Conservation (phyloP, 805 yeast genomes). For the Schwanniomyces polymorphus region DNA sequence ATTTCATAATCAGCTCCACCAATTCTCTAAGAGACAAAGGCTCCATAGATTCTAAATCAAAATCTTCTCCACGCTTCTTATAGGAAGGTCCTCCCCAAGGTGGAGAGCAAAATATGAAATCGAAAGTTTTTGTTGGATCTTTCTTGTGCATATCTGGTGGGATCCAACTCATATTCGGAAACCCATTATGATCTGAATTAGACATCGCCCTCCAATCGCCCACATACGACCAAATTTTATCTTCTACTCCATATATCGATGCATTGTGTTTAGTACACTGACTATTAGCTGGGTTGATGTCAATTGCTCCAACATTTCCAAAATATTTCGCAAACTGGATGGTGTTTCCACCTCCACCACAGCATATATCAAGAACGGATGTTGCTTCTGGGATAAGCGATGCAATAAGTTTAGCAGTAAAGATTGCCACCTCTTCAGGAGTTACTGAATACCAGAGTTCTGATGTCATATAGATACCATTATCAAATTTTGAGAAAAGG, state of each 20-base stretch:
- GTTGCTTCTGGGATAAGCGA: conserved; percentile 51
- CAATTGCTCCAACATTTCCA: conserved; percentile 60
- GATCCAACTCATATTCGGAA: conserved; percentile 26
- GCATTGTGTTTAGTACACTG: conserved; percentile 68
- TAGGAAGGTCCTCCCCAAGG: conserved; percentile 88
- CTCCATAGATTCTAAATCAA: conserved; percentile 44
- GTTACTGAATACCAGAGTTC: conserved; percentile 90
- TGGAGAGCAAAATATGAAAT: conserved; percentile 71
- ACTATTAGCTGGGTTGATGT: conserved; percentile 58
- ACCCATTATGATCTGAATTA: conserved; percentile 10
- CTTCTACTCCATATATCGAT: conserved; percentile 56
- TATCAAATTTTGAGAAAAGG: conserved; percentile 63
- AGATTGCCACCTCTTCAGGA: conserved; percentile 70
- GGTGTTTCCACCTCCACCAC: conserved; percentile 88
- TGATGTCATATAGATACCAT: conserved; percentile 65
- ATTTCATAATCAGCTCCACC: conserved; percentile 38
- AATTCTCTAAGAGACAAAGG: conserved; percentile 53
- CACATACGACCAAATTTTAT: conserved; percentile 47
- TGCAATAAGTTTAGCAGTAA: conserved; percentile 53
- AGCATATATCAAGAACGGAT: conserved; percentile 64
- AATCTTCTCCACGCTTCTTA: conserved; percentile 30
- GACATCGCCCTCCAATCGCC: conserved; percentile 47
- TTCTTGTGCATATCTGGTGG: conserved; percentile 21
- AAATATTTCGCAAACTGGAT: conserved; percentile 70
- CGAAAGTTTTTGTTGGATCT: conserved; percentile 31